A percentile compares a stretch with the other conserved stretches of the same genome.
phyloP scores from a whole-genome alignment of 1,284 basidiomycete genomes.

The Fistulina hepatica region DNA sequence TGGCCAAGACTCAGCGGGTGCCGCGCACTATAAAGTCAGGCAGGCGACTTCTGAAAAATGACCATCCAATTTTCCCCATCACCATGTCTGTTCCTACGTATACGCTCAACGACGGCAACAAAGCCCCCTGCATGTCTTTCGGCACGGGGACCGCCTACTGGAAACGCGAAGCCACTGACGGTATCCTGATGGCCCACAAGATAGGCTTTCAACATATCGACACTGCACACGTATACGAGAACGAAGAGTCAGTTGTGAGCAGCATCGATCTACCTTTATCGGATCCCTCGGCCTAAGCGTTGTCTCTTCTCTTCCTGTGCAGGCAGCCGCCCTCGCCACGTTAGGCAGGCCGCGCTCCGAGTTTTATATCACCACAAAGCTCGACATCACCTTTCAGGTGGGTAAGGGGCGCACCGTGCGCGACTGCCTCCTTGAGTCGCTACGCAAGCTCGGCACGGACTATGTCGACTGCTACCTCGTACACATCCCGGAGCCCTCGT shows the following conservation, averaged over 20 bases:
- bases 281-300: conserved; percentile 10
- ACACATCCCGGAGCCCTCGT: conserved; percentile 43
- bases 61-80: conserved; percentile 13
- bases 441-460: conserved; percentile 49
- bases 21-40: no score
- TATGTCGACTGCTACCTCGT: conserved; percentile 75
- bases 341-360: conserved; percentile 43
- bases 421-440: conserved; percentile 39
- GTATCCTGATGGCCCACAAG: conserved; percentile 44
- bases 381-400: conserved; percentile 22
- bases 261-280: neutral
- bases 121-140: neutral
- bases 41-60: no score
- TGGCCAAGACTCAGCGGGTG: no score
- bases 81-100: conserved; percentile 15
- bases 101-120: neutral
- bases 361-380: conserved; percentile 61
- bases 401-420: conserved; percentile 36
- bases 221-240: conserved; percentile 56
- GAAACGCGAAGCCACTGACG: conserved; percentile 12
- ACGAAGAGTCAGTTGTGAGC: conserved; percentile 44
- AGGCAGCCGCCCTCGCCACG: conserved; percentile 37
- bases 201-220: conserved; percentile 62
- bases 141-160: neutral
- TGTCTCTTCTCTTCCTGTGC: no score